Evolutionary conservation across 768 basidiomycete species (phyloP).

Genomic region (Amanita exitialis): DNA sequence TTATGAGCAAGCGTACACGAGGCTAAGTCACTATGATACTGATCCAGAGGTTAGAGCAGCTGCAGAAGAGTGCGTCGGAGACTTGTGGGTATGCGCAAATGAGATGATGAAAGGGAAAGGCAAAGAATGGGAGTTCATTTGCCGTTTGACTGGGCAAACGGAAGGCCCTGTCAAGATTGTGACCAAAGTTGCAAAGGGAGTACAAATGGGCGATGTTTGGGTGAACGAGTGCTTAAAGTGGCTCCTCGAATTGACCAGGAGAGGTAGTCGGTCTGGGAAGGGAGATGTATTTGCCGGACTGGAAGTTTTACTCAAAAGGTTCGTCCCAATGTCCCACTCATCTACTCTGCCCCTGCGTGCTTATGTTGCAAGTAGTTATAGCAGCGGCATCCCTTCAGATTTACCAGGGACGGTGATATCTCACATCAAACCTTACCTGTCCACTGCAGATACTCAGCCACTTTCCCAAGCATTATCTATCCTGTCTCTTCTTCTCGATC

Average conservation of each 20-base stretch:
- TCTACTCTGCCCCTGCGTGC: neutral
- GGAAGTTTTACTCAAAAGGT: conserved; percentile 64
- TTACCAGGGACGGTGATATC: conserved; percentile 56
- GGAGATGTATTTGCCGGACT: conserved; percentile 72
- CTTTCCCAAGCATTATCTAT: conserved; percentile 64
- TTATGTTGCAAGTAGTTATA: conserved; percentile 19
- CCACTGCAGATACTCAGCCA: conserved; percentile 66
- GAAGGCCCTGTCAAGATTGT: conserved; percentile 76
- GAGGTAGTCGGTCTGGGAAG: conserved; percentile 72
- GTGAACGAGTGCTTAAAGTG: conserved; percentile 73
- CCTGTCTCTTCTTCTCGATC: conserved; percentile 56
- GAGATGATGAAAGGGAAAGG: conserved; percentile 56
- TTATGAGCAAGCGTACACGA: conserved; percentile 62
- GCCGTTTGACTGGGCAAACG: conserved; percentile 58
- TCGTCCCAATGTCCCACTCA: conserved; percentile 11
- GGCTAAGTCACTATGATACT: conserved; percentile 73
- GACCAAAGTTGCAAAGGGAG: conserved; percentile 71
- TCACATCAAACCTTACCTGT: conserved; percentile 69
- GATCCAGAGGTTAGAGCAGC: conserved; percentile 83
- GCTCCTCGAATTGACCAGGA: conserved; percentile 63
- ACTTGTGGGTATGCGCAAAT: conserved; percentile 81
- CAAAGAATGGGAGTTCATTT: conserved; percentile 76
- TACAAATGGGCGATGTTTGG: conserved; percentile 67
- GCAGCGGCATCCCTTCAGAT: conserved; percentile 36
- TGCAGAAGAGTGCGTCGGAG: conserved; percentile 77